A percentile compares a stretch with the other conserved stretches of the same genome.
Evolutionary conservation across 192 early-diverging fungal species (phyloP).

Genomic region (Paraglomus occultum): DNA sequence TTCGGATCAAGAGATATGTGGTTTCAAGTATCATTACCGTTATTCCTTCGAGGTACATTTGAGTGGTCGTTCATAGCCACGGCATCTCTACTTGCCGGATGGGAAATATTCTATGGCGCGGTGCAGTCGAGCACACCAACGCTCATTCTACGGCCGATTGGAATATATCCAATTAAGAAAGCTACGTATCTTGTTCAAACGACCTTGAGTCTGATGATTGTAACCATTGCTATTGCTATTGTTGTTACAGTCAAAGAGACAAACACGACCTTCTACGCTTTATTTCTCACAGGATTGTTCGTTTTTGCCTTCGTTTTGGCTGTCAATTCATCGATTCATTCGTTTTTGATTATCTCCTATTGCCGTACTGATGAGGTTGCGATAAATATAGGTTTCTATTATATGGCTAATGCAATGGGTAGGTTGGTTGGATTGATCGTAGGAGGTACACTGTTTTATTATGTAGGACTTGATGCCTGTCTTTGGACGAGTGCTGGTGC

Average conservation of each 20-base stretch:
- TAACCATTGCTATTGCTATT: conserved; percentile 5
- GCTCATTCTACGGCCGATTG: conserved; percentile 30
- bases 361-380: conserved; percentile 29
- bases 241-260: neutral
- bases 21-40: conserved; percentile 44
- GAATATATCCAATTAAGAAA: conserved; percentile 16
- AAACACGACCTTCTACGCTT: neutral
- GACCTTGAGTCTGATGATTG: conserved; percentile 1
- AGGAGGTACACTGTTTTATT: conserved; percentile 17
- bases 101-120: conserved; percentile 46
- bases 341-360: conserved; percentile 29
- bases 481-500: conserved; percentile 14
- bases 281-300: conserved; percentile 18
- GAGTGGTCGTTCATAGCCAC: conserved; percentile 40
- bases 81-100: conserved; percentile 41
- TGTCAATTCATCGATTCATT: conserved; percentile 30
- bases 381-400: conserved; percentile 31
- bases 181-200: conserved; percentile 10
- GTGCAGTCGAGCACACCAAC: conserved; percentile 44
- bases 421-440: conserved; percentile 22
- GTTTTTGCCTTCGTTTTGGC: conserved; percentile 30
- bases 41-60: conserved; percentile 36
- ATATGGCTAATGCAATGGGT: conserved; percentile 30
- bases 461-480: conserved; percentile 15
- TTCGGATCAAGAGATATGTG: conserved; percentile 46